Conservation (phyloP, 345 rosid genomes). For the Turritis glabra region DNA sequence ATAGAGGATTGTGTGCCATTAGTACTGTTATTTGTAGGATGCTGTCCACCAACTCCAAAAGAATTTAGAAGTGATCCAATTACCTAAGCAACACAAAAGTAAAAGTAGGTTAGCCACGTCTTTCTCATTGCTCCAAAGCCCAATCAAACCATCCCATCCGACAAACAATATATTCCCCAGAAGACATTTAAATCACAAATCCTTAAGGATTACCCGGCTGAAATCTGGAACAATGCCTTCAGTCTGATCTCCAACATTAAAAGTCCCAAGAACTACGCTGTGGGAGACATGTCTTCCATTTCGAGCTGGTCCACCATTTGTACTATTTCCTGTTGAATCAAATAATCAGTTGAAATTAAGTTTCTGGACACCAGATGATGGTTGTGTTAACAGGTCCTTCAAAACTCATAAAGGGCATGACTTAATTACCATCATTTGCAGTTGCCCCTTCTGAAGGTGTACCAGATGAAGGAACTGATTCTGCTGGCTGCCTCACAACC, state of each 20-base stretch:
- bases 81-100: conserved; percentile 47
- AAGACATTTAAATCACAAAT: conserved; percentile 10
- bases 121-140: conserved; percentile 1
- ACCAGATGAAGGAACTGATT: conserved; percentile 55
- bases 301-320: conserved; percentile 54
- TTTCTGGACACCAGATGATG: not conserved
- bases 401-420: conserved; percentile 19
- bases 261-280: conserved; percentile 80
- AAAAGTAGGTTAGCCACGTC: not conserved
- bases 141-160: conserved; percentile 22
- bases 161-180: not conserved
- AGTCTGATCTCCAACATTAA: conserved; percentile 81
- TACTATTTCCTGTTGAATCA: conserved; percentile 56
- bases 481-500: conserved; percentile 77
- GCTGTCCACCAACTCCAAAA: conserved; percentile 71
- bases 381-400: conserved; percentile 4
- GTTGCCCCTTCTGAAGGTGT: conserved; percentile 55
- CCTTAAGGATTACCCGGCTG: conserved; percentile 48
- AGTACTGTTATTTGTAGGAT: conserved; percentile 33
- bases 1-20: conserved; percentile 53
- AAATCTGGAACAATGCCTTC: conserved; percentile 71
- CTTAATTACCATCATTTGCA: conserved; percentile 48
- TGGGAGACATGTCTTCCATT: conserved; percentile 78
- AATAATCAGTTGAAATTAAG: not conserved
- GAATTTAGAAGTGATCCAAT: conserved; percentile 88